Base-by-base conservation (phyloP, 1,284 basidiomycete genomes). In the Trametes polyzona region DNA sequence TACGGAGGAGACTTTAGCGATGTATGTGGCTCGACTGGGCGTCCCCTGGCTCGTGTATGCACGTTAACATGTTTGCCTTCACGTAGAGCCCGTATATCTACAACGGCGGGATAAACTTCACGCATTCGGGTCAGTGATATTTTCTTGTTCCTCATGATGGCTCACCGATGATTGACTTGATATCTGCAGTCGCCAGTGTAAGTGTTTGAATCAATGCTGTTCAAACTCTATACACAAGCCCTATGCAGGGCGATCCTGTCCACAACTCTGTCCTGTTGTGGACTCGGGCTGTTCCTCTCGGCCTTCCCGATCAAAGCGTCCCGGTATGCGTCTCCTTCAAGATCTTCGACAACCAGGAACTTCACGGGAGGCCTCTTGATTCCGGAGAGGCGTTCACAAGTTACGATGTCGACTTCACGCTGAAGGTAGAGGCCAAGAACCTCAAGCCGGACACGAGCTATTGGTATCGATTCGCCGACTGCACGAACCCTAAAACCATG, bases 401-500 rank as follows among this genome's bases (percentile, higher is more conserved):
- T 51, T 82, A 81, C 59, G 86, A 88, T 61, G 83, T 88, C 39
- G 85, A 86, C 68, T 88, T 77, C 64, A 84, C 84, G 2, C 74
- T 84, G 65, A 88, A 88, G 69, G 82, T 87, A 17, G 85, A 87
- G 62, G 83, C 83, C 0, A 78, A 73, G 1, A 74, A 75, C 17
- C 70, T 88, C 24, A 66, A 74, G 43, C 75, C 85, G 0, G 84
- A 86, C 59, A 83, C 82, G 1, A 73, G 77, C 50, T 88, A 87
- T 64, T 86, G 78, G 71, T 88, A 78, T 69, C 78, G 80, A 43
- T 88, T 87, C 63, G 74, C 79, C 7, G 81, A 85, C 59, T 87
- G 84, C 65, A 79, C 81, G 2, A 78, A 83, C 50, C 69, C 77
- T 6, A 62, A 65, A 16, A 74, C 69, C 4, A 69, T 72, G 19